These are phyloP conservation scores for Aspergillus sclerotioniger DNA, from an alignment of 495 filamentous ascomycete genomes.

Conservation along the genomic window DNA sequence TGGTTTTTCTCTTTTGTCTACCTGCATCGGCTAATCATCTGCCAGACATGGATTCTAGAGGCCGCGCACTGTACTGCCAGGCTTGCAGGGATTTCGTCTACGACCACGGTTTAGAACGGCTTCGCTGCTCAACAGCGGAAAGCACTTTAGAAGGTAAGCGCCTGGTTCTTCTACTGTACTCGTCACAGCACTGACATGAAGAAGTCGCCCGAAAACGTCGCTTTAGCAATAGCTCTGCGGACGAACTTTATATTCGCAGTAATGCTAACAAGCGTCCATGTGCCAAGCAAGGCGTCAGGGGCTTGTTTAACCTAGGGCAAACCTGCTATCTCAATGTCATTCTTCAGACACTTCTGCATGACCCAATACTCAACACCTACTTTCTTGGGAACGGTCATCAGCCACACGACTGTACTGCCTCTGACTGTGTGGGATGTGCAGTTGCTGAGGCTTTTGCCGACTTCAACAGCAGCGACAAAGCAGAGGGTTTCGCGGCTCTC, in stretches of 20 bases:
- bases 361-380: constrained; percentile 79
- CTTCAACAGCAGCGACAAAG: constrained; percentile 76
- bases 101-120: constrained; percentile 76
- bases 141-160: constrained; percentile 25
- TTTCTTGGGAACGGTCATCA: constrained; percentile 85
- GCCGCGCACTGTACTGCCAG: constrained; percentile 76
- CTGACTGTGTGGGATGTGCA: constrained; percentile 79
- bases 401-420: constrained; percentile 59
- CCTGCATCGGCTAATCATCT: constrained; percentile 13
- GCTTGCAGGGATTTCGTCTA: constrained; percentile 83
- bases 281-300: constrained; percentile 59
- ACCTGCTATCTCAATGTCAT: constrained; percentile 95
- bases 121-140: constrained; percentile 39
- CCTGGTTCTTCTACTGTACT: not conserved
- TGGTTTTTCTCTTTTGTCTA: not conserved
- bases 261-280: constrained; percentile 47
- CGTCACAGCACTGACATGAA: not conserved
- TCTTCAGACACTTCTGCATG: constrained; percentile 82
- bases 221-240: constrained; percentile 29
- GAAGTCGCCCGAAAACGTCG: constrained; percentile 27
- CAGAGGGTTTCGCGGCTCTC: constrained; percentile 79
- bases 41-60: constrained; percentile 78
- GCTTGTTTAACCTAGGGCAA: constrained; percentile 91
- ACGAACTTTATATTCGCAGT: constrained; percentile 42
- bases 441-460: constrained; percentile 90